Conservation (phyloP, 192 early-diverging fungal genomes). For the Pilaira anomala region DNA sequence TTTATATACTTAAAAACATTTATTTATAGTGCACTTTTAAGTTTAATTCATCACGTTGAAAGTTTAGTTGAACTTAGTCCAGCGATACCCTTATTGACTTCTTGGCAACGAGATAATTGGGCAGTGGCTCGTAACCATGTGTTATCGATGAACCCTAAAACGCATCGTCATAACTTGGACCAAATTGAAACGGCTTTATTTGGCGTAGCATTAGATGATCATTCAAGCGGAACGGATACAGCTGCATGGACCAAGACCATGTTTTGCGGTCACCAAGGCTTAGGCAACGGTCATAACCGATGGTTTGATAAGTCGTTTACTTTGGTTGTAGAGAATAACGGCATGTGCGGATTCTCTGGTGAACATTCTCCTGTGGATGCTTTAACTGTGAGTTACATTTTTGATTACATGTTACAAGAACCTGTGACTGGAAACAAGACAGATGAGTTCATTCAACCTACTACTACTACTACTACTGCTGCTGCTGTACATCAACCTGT, state of each 20-base stretch:
- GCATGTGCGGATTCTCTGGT: slow-evolving; percentile 57
- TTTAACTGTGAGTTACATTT: slow-evolving; percentile 26
- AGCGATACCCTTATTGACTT: slow-evolving; percentile 67
- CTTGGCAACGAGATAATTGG: slow-evolving; percentile 84
- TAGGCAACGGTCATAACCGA: slow-evolving; percentile 71
- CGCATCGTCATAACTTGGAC: slow-evolving; percentile 55
- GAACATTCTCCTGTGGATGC: slow-evolving; percentile 43
- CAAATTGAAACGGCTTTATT: slow-evolving; percentile 75
- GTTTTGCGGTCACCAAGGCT: slow-evolving; percentile 54
- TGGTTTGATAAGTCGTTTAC: slow-evolving; percentile 88
- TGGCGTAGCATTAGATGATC: slow-evolving; percentile 74
- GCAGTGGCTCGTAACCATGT: slow-evolving; percentile 66
- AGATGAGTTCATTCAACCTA: background rate
- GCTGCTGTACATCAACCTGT: background rate
- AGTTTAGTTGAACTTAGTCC: slow-evolving; percentile 40
- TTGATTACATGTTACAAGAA: slow-evolving; percentile 22
- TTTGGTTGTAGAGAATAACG: slow-evolving; percentile 71
- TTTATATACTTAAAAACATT: no score
- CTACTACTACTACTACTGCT: background rate
- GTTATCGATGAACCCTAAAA: slow-evolving; percentile 46
- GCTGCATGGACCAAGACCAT: slow-evolving; percentile 40
- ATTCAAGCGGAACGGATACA: slow-evolving; percentile 35
- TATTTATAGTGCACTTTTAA: slow-evolving; percentile 49
- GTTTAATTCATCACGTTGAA: slow-evolving; percentile 53
- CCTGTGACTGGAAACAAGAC: background rate